Evolutionary conservation across 768 basidiomycete species (phyloP).

Genomic region (Cystobasidiopsis lactophilus): DNA sequence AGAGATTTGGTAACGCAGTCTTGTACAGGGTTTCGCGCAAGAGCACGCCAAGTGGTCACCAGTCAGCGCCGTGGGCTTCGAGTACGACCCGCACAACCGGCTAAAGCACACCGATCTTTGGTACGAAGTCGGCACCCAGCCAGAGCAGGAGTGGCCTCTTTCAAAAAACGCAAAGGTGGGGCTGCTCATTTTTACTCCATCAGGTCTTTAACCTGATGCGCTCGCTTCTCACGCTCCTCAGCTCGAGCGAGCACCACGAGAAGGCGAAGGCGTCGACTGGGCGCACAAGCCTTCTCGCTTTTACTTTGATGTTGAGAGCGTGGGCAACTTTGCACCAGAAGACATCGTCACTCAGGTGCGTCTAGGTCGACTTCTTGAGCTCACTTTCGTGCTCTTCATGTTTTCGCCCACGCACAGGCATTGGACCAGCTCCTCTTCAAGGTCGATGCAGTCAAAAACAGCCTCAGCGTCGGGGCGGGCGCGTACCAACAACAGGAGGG

Average conservation of each 20-base stretch:
- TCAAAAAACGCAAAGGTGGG: constrained; percentile 67
- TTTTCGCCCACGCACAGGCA: too few relatives aligned
- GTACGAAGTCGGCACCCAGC: constrained; percentile 50
- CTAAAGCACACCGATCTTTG: constrained; percentile 86
- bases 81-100: constrained; percentile 96
- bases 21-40: constrained; percentile 69
- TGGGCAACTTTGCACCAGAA: constrained; percentile 67
- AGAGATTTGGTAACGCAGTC: not conserved
- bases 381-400: too few relatives aligned
- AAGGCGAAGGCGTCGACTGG: constrained; percentile 12
- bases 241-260: constrained; percentile 3
- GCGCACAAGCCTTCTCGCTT: constrained; percentile 62
- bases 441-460: too few relatives aligned
- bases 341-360: constrained; percentile 68
- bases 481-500: too few relatives aligned
- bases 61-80: constrained; percentile 78
- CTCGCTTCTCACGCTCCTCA: too few relatives aligned
- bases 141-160: constrained; percentile 72
- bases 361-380: not conserved
- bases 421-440: too few relatives aligned
- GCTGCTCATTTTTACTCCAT: constrained; percentile 17
- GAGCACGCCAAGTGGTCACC: constrained; percentile 99
- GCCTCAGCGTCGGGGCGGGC: too few relatives aligned
- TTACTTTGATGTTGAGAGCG: constrained; percentile 85
- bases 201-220: too few relatives aligned